These are phyloP conservation scores for Monosporascus sp. DNA, from an alignment of 2,329 filamentous ascomycete species.

Conservation along the genomic window DNA sequence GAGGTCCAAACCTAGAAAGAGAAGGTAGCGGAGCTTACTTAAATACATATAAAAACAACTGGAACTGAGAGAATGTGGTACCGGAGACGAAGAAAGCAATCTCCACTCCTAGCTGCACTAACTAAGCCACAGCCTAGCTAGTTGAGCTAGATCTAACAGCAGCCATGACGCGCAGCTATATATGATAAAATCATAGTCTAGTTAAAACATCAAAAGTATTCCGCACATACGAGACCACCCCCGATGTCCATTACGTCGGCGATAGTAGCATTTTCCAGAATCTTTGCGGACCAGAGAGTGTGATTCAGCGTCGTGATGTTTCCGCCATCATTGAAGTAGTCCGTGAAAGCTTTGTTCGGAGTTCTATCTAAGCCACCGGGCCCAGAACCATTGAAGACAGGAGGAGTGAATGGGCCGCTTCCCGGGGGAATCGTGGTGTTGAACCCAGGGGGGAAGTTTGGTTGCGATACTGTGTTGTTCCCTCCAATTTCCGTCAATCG, in stretches of 20 bases:
- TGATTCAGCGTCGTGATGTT: conserved; percentile 21
- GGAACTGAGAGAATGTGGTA: too few species aligned
- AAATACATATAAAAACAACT: too few species aligned
- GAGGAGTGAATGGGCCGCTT: conserved; percentile 1
- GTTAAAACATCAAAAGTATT: conserved; percentile 8
- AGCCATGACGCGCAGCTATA: too few species aligned
- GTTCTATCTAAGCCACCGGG: conserved; percentile 3
- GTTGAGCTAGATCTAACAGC: too few species aligned
- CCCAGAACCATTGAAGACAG: conserved; percentile 4
- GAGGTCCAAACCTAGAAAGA: too few species aligned
- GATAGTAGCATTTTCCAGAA: conserved; percentile 21
- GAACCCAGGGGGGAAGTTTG: conserved; percentile 4
- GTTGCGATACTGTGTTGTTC: conserved; percentile 10
- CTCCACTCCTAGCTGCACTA: too few species aligned
- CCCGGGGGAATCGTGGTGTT: conserved; percentile 6
- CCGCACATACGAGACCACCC: conserved; percentile 15
- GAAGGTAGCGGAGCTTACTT: too few species aligned
- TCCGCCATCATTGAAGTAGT: conserved; percentile 21
- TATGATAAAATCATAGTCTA: too few species aligned
- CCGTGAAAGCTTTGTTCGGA: conserved; percentile 11
- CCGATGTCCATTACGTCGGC: conserved; percentile 20
- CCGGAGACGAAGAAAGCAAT: too few species aligned
- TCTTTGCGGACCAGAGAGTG: conserved; percentile 18
- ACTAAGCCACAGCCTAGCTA: too few species aligned
- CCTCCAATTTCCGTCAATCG: conserved; percentile 17